Conservation (phyloP, 2,329 filamentous ascomycete species). For the Monilinia vaccinii-corymbosi region DNA sequence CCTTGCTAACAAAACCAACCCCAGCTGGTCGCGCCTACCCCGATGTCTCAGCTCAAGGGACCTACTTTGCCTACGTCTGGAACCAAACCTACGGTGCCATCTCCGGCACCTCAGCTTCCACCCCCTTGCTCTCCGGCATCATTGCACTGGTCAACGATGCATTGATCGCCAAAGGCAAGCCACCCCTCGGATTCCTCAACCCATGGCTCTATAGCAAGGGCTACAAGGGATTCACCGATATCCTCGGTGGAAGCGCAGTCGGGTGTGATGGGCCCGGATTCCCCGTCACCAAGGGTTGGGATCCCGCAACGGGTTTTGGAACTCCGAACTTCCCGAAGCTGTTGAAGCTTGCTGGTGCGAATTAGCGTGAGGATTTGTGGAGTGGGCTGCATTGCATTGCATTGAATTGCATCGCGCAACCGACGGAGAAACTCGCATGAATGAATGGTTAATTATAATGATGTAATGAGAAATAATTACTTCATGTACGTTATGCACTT, state of each 20-base stretch:
- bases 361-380: background rate
- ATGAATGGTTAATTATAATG: background rate
- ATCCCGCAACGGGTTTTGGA: constrained; percentile 31
- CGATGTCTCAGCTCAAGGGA: constrained; percentile 47
- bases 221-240: constrained; percentile 33
- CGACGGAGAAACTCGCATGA: background rate
- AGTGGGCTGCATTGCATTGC: too few species aligned
- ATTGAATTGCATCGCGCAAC: too few species aligned
- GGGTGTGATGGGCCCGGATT: constrained; percentile 30
- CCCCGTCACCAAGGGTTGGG: constrained; percentile 29
- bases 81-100: constrained; percentile 32
- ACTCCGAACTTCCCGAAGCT: constrained; percentile 21
- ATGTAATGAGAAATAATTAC: background rate
- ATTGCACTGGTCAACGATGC: constrained; percentile 55
- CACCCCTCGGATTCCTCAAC: constrained; percentile 35
- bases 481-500: too few species aligned
- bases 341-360: background rate
- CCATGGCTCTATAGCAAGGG: constrained; percentile 34
- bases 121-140: constrained; percentile 47
- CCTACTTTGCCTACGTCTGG: constrained; percentile 40
- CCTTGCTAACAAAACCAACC: background rate
- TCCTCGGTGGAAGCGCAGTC: constrained; percentile 29
- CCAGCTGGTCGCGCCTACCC: constrained; percentile 38
- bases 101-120: constrained; percentile 43
- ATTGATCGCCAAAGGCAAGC: constrained; percentile 40